phyloP scores from a whole-genome alignment of 2,329 filamentous ascomycete genomes.

The Leptographium lundbergii region DNA sequence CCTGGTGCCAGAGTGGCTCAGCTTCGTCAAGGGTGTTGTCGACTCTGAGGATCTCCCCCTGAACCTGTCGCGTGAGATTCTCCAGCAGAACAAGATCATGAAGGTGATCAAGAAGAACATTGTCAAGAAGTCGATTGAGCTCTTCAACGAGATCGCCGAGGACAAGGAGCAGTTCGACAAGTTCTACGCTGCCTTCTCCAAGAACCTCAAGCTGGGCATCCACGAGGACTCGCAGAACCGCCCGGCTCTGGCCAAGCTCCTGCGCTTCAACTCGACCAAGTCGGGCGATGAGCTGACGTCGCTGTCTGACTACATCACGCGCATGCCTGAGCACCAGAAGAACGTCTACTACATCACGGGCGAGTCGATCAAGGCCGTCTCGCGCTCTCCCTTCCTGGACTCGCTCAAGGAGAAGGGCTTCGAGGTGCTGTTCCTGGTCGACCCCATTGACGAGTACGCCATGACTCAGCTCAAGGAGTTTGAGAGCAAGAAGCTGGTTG shows the following conservation, averaged over 20 bases:
- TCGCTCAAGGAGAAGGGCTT: constrained; percentile 98
- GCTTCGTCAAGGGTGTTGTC: constrained; percentile 99
- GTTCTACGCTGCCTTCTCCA: constrained; percentile 98
- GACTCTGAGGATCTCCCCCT: constrained; percentile 99
- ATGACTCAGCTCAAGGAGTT: constrained; percentile 99
- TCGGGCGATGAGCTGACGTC: constrained; percentile 93
- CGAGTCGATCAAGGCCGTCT: constrained; percentile 96
- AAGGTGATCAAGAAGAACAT: constrained; percentile 99
- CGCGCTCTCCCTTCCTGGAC: constrained; percentile 98
- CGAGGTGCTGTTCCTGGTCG: constrained; percentile 97
- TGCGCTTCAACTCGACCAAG: constrained; percentile 98
- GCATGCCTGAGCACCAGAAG: constrained; percentile 99
- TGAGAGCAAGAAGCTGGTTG: constrained; percentile 99
- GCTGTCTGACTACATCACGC: constrained; percentile 92
- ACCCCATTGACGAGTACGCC: constrained; percentile 98
- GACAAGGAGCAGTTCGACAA: constrained; percentile 99
- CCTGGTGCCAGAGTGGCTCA: constrained; percentile 97
- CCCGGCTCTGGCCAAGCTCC: constrained; percentile 82
- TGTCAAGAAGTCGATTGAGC: constrained; percentile 99
- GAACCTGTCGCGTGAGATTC: constrained; percentile 98
- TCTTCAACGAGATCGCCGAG: constrained; percentile 98
- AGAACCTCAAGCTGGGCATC: constrained; percentile 99
- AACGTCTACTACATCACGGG: constrained; percentile 99
- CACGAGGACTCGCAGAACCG: constrained; percentile 99
- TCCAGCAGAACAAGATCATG: constrained; percentile 99